Conservation (phyloP, 345 rosid species). For the Eucalyptus cladocalyx region DNA sequence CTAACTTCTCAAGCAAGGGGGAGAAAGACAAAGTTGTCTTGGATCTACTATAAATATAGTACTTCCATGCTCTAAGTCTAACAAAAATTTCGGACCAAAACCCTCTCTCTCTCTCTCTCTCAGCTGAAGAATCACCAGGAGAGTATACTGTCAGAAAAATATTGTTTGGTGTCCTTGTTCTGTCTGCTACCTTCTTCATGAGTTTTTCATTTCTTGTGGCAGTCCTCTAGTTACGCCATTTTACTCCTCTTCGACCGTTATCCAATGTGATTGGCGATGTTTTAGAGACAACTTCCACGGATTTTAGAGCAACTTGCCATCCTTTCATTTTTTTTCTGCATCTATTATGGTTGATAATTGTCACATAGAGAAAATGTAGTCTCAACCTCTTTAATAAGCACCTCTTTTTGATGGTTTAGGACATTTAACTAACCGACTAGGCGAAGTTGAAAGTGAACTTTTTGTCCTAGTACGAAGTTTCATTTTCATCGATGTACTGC, state of each 20-base stretch:
- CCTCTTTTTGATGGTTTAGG: neutral
- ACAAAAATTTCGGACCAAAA: neutral
- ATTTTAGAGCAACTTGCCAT: neutral
- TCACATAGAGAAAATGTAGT: neutral
- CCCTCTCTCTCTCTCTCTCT: neutral
- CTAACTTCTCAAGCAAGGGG: neutral
- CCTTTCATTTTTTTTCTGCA: neutral
- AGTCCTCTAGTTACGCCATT: neutral
- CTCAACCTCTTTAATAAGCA: neutral
- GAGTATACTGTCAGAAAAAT: neutral
- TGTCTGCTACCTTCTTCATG: neutral
- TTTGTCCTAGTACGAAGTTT: neutral
- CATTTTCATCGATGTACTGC: neutral
- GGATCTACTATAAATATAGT: neutral
- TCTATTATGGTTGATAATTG: neutral
- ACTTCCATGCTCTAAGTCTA: neutral
- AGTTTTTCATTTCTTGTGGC: neutral
- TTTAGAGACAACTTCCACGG: neutral
- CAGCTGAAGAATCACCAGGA: neutral
- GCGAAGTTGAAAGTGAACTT: neutral
- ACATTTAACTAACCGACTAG: neutral
- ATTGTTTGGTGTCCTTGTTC: neutral
- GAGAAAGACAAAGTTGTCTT: neutral
- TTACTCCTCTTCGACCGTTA: neutral
- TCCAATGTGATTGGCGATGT: neutral